Evolutionary conservation across 2,329 filamentous ascomycete genomes (phyloP).

Genomic region (Sordariomycetes sp.): DNA sequence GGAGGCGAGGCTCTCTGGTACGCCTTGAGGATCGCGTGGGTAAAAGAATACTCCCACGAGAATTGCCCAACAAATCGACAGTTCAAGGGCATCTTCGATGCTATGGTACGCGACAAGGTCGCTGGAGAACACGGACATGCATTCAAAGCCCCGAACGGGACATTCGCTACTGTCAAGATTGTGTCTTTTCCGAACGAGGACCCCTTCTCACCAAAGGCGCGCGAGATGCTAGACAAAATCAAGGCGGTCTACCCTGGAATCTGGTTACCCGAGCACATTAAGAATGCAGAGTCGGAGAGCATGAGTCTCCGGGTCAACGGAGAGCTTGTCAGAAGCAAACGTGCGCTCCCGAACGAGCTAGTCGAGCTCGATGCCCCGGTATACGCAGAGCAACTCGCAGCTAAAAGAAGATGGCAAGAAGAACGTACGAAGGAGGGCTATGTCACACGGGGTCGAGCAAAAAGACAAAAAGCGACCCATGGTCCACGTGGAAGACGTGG

Average conservation of each 20-base stretch:
- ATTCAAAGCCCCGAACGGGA: constrained; percentile 29
- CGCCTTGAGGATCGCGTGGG: constrained; percentile 35
- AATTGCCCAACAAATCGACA: constrained; percentile 29
- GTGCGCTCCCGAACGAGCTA: constrained; percentile 28
- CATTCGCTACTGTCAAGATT: constrained; percentile 33
- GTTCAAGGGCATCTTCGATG: constrained; percentile 26
- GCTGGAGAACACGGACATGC: constrained; percentile 32
- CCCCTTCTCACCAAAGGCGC: constrained; percentile 30
- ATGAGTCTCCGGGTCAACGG: constrained; percentile 4
- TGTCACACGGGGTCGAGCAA: no score
- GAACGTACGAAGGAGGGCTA: no score
- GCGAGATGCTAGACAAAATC: constrained; percentile 34
- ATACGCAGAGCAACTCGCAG: constrained; percentile 30
- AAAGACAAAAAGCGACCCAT: no score
- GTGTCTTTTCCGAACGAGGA: constrained; percentile 31
- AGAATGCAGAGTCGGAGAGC: constrained; percentile 9
- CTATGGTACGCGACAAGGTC: constrained; percentile 23
- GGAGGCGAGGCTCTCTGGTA: constrained; percentile 40
- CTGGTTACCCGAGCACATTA: constrained; percentile 16
- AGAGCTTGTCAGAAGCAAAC: constrained; percentile 1
- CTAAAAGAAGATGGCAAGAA: constrained; percentile 11
- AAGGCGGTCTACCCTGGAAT: constrained; percentile 32
- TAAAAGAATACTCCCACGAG: constrained; percentile 26
- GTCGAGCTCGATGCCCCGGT: constrained; percentile 41
- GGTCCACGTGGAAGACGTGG: no score